phyloP scores from a whole-genome alignment of 2,329 filamentous ascomycete species.

The Epicoccum sorghinum region DNA sequence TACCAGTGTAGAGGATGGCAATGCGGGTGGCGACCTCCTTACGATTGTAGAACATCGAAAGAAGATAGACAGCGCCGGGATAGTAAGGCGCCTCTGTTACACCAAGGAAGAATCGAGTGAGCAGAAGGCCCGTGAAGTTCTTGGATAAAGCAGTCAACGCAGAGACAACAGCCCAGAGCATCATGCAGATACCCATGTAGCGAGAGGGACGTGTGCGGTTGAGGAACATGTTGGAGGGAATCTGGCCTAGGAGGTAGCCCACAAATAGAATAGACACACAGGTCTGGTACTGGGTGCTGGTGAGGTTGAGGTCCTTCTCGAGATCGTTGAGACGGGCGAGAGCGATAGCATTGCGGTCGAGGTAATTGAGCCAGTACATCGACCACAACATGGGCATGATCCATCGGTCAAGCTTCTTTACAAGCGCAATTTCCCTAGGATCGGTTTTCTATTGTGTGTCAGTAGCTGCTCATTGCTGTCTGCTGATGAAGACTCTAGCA shows the following conservation, averaged over 20 bases:
- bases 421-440: conserved; percentile 41
- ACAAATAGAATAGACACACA: conserved; percentile 64
- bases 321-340: conserved; percentile 67
- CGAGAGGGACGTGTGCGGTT: conserved; percentile 49
- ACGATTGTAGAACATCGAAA: conserved; percentile 71
- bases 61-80: conserved; percentile 67
- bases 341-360: conserved; percentile 72
- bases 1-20: conserved; percentile 70
- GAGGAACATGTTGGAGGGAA: conserved; percentile 57
- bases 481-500: no score
- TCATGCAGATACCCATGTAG: conserved; percentile 51
- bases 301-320: conserved; percentile 64
- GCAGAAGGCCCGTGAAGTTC: conserved; percentile 54
- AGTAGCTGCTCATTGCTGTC: neutral
- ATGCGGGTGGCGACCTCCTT: conserved; percentile 71
- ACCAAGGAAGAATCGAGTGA: conserved; percentile 59
- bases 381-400: conserved; percentile 72
- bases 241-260: conserved; percentile 45
- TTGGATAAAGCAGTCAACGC: conserved; percentile 49
- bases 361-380: conserved; percentile 79
- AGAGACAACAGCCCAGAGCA: conserved; percentile 51
- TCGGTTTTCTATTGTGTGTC: conserved; percentile 33
- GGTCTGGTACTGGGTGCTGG: conserved; percentile 63
- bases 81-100: conserved; percentile 60
- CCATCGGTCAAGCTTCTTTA: conserved; percentile 71